Evolutionary conservation across 2,329 filamentous ascomycete species (phyloP), one percentile per base, ranked within the genome.

Genomic region (Nothomitra cinnamomea): DNA sequence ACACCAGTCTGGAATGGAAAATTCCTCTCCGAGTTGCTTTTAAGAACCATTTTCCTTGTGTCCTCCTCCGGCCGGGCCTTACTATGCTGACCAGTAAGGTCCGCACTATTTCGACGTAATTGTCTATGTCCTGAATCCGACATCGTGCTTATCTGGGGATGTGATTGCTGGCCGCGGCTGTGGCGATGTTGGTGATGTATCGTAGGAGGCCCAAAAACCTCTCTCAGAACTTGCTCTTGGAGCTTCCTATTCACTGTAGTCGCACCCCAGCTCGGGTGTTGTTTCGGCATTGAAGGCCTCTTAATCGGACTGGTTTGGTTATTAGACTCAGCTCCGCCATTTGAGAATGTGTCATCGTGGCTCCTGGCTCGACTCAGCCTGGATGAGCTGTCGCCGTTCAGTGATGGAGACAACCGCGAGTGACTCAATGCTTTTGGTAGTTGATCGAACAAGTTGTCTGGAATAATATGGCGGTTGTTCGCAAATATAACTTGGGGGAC

Each of bases 401-500:
- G 28, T n/a, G 53, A 51, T 21, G 42, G 36, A 13, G 24, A 47
- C 1, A 43, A 19, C 3, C 36, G 50, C 13, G 40, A 24, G 36
- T 52, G 50, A 35, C 50, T 40, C 40, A n/a, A 43, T 17, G 17
- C n/a, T 13, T 25, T 40, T 32, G 50, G 40, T 13, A 28, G 32
- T 22, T 40, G 52, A 53, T 81, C 79, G 51, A 95, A 83, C 25
- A 95, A 74, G 61, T 85, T 86, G 47, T 87, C 80, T 1, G 90
- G 90, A 42, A 95, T 80, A 55, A 96, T 94, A 63, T 96, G 90
- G 58, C 84, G 80, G 64, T 96, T 96, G 65, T 95, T 89, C 62
- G 90, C 86, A 57, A 95, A 87, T 0, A 92, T 87, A 48, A 96
- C 90, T 41, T 92, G 90, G 1, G 90, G 89, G 28, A 94, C 79